A percentile compares a stretch with the other conserved stretches of the same genome.
These are phyloP conservation scores for Platismatia glauca DNA, from an alignment of 495 filamentous ascomycete species.

Conservation along the genomic window DNA sequence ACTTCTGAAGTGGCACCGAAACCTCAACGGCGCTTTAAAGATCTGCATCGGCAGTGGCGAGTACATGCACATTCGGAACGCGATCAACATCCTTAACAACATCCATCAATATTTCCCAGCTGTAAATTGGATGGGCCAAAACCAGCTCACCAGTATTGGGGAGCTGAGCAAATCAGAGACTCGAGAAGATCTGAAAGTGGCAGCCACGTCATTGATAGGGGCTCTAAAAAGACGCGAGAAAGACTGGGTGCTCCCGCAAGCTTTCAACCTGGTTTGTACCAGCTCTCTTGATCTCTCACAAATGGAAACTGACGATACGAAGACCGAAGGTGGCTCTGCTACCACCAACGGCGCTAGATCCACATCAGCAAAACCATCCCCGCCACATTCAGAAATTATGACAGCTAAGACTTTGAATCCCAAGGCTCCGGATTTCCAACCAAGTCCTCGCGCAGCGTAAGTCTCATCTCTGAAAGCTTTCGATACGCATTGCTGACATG, in stretches of 20 bases:
- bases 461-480: conserved; percentile 21
- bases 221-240: conserved; percentile 68
- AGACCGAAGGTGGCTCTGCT: conserved; percentile 7
- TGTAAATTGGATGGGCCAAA: conserved; percentile 76
- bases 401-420: conserved; percentile 38
- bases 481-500: conserved; percentile 32
- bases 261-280: conserved; percentile 43
- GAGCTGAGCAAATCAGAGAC: conserved; percentile 57
- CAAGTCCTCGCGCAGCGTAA: conserved; percentile 34
- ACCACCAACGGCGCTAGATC: conserved; percentile 23
- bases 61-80: conserved; percentile 97
- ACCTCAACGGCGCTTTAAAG: conserved; percentile 64
- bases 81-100: conserved; percentile 80
- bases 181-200: conserved; percentile 81
- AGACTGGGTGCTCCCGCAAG: conserved; percentile 79
- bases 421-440: conserved; percentile 41
- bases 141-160: conserved; percentile 59
- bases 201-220: conserved; percentile 76
- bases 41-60: conserved; percentile 69
- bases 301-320: conserved; percentile 2
- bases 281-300: conserved; percentile 25
- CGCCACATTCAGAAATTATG: conserved; percentile 32
- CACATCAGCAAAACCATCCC: conserved; percentile 30
- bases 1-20: conserved; percentile 82
- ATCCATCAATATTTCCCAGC: conserved; percentile 73